Conservation (phyloP, 768 basidiomycete species). For the Mycena alexandri region DNA sequence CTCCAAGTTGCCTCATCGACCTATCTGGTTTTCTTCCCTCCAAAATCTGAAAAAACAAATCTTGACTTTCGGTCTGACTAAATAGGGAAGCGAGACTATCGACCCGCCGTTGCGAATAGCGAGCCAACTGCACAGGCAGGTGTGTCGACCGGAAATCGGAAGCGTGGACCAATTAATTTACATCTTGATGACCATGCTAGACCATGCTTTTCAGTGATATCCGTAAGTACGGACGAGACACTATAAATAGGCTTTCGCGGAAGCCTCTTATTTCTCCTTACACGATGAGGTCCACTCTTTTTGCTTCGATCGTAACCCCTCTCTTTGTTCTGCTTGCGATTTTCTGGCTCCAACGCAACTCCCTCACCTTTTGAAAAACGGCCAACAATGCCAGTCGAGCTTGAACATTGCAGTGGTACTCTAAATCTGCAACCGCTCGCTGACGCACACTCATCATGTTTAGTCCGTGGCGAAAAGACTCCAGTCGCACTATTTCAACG, state of each 20-base stretch:
- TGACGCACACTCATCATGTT: background rate
- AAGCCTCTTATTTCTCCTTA: background rate
- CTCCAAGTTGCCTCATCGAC: too few relatives aligned
- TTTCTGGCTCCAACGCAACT: slow-evolving; percentile 18
- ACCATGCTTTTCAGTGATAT: too few relatives aligned
- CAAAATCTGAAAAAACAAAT: too few relatives aligned
- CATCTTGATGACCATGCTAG: too few relatives aligned
- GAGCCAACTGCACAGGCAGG: too few relatives aligned
- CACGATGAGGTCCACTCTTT: slow-evolving; percentile 5
- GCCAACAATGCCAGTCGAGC: slow-evolving; percentile 24
- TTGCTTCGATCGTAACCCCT: slow-evolving; percentile 1
- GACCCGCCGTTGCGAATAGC: too few relatives aligned
- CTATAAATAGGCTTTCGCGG: background rate
- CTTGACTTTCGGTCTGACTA: too few relatives aligned
- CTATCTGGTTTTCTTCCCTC: too few relatives aligned
- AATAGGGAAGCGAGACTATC: too few relatives aligned
- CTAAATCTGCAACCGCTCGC: background rate
- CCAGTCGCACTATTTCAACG: slow-evolving; percentile 57
- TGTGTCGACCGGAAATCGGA: too few relatives aligned
- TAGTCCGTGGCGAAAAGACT: slow-evolving; percentile 51
- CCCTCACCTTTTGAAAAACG: slow-evolving; percentile 23
- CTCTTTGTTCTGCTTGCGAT: slow-evolving; percentile 6
- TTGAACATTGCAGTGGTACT: slow-evolving; percentile 21
- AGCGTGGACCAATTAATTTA: too few relatives aligned
- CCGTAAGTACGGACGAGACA: background rate